Base-by-base conservation (phyloP, 2,329 filamentous ascomycete species). In the Penicillium fuscoglaucum region DNA sequence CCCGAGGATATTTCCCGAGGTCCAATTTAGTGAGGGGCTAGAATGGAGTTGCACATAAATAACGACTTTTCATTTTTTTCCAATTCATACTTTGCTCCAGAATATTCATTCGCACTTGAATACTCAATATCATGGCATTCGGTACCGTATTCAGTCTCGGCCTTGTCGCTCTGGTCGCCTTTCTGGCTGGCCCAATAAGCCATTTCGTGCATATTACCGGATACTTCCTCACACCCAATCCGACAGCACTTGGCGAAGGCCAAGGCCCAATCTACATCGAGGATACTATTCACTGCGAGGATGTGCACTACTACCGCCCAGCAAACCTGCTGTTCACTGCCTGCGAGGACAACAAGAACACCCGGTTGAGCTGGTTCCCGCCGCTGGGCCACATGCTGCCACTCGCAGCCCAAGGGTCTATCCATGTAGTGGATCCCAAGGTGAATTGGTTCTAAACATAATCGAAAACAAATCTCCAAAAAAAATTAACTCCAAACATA, bases 251-350 rank as follows among this genome's bases (percentile, higher is more conserved):
- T 6, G 51, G 49, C 8, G 59, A 78, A 52, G 70, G 66, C 3
- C 60, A 72, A 4, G 73, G 76, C 24, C 66, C 83, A 1, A 63
- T 77, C 6, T 60, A 66, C 10, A 82, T 87, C 10, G 69, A 77
- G 0, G 80, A 84, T 60, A 87, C 85, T 0, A 68, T 76, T 3
- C 76, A 83, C 17, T 87, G 85, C 65, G 86, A 88, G 63, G 85
- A 88, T 60, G 48, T 88, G 4, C 84, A 87, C 64, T 78, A 84
- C 55, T 80, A 87, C 60, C 66, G 67, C 1, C 68, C 77, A 0
- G 81, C 79, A 17, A 76, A 79, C 0, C 58, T 78, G 8, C 69
- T 88, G 1, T 87, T 85, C 64, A 80, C 83, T 0, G 84, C 84
- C 0, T 88, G 85, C 61, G 79, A 84, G 45, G 82, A 81, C 37